Conservation (phyloP, 1,284 basidiomycete genomes). For the Pulveroboletus sp. region DNA sequence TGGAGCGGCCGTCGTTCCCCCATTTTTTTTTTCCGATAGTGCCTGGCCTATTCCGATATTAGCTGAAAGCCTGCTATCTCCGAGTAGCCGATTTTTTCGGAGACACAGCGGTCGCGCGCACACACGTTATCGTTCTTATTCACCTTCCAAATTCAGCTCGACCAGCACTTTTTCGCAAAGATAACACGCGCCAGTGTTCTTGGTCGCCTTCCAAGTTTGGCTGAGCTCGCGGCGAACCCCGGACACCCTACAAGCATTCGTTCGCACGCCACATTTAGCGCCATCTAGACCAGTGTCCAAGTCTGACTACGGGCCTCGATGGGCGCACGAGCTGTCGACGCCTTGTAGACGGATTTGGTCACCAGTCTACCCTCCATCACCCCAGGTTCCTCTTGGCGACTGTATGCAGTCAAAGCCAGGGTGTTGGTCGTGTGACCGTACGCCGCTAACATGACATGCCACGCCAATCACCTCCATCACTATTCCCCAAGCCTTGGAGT, state of each 20-base stretch:
- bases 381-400: not conserved
- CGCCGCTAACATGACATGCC: not conserved
- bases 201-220: not conserved
- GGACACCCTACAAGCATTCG: not conserved
- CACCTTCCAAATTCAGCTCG: too few species aligned
- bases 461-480: not conserved
- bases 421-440: not conserved
- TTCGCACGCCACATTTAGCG: not conserved
- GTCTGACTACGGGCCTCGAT: too few species aligned
- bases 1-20: not conserved
- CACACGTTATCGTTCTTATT: too few species aligned
- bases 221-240: not conserved
- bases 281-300: not conserved
- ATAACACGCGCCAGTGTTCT: not conserved
- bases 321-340: too few species aligned
- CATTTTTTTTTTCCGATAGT: conserved; percentile 1
- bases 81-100: too few species aligned
- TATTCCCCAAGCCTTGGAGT: too few species aligned
- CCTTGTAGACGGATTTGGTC: too few species aligned
- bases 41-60: not conserved
- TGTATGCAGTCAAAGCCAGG: not conserved
- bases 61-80: not conserved
- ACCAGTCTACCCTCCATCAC: too few species aligned
- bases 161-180: not conserved
- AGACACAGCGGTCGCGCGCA: too few species aligned